These are phyloP conservation scores for Gossypium thurberi DNA, from an alignment of 345 rosid species.

Conservation along the genomic window DNA sequence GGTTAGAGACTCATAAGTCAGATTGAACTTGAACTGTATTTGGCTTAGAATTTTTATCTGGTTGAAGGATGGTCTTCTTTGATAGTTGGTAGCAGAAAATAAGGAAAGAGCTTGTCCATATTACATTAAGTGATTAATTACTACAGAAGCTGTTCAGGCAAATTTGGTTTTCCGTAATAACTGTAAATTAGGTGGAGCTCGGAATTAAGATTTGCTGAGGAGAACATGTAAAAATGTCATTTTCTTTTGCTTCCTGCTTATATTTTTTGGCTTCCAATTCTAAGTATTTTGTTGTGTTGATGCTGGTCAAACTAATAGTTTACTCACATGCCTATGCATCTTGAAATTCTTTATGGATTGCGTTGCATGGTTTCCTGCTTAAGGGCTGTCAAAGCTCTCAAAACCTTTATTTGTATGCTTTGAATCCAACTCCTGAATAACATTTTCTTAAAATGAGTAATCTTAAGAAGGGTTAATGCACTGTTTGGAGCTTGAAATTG, in stretches of 20 bases:
- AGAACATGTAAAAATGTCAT: neutral
- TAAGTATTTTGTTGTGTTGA: neutral
- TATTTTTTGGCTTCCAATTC: neutral
- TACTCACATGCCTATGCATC: neutral
- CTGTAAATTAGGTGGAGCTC: neutral
- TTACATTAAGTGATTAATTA: neutral
- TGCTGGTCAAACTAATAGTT: neutral
- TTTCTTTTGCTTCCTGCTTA: neutral
- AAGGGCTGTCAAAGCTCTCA: neutral
- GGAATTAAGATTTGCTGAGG: neutral
- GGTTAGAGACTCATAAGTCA: neutral
- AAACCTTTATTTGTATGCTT: neutral
- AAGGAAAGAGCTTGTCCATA: neutral
- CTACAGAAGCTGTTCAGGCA: neutral
- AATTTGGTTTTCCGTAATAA: neutral
- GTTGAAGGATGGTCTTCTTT: neutral
- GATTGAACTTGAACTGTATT: neutral
- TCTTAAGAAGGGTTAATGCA: neutral
- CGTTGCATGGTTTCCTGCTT: neutral
- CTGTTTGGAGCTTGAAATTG: no score
- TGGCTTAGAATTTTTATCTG: neutral
- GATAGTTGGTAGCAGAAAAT: neutral
- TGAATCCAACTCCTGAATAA: neutral
- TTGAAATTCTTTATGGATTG: neutral
- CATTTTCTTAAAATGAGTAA: neutral